These are phyloP conservation scores for Trichoderma reesei DNA, from an alignment of 495 filamentous ascomycete genomes.

Conservation along the genomic window DNA sequence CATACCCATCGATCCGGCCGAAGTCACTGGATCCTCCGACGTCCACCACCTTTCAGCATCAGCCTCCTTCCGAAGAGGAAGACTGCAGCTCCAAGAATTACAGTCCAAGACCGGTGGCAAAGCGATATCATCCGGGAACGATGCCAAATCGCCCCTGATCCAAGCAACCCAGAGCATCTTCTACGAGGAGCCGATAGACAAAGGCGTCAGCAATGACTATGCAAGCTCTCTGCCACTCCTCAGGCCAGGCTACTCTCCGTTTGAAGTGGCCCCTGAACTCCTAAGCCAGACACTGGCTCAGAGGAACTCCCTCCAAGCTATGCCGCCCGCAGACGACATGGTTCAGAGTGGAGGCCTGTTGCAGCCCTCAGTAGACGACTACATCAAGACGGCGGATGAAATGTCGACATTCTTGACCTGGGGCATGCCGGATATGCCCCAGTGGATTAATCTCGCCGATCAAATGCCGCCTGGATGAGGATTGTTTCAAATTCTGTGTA, in stretches of 20 bases:
- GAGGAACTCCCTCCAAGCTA: neutral
- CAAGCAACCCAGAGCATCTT: neutral
- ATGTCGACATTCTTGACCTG: neutral
- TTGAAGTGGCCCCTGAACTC: neutral
- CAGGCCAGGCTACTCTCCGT: neutral
- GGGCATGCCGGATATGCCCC: neutral
- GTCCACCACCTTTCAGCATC: neutral
- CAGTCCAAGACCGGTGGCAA: neutral
- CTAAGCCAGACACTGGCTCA: neutral
- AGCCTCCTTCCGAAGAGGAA: neutral
- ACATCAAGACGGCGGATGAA: constrained; percentile 1
- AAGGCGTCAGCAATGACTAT: neutral
- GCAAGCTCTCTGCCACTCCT: neutral
- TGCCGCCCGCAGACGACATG: neutral
- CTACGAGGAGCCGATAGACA: neutral
- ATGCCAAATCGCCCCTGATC: neutral
- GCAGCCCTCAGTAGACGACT: neutral
- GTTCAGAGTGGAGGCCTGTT: neutral
- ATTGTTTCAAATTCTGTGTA: neutral
- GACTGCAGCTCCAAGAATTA: neutral
- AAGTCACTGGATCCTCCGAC: neutral
- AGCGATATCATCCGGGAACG: neutral
- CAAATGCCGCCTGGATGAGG: constrained; percentile 3
- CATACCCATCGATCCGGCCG: neutral
- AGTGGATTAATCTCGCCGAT: neutral